Evolutionary conservation across 1,139 yeast species (phyloP), one percentile per base, ranked within the genome.

Genomic region (Candida tunisiensis): DNA sequence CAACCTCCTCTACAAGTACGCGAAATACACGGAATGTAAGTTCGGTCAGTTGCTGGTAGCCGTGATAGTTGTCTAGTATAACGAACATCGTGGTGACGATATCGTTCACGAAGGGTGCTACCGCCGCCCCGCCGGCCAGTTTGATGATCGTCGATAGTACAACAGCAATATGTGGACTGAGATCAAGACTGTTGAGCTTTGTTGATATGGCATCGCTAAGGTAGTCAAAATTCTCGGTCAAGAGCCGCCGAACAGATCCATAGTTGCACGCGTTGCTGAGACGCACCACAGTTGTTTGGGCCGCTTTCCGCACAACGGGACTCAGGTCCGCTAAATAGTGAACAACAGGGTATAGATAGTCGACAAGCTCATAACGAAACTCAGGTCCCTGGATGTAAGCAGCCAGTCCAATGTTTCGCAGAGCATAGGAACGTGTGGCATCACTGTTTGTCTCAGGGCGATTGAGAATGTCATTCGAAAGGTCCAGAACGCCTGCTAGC

Each of bases 31-130:
- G 53, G 37, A 85, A 79, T 33, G 82, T 73, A 1, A 83, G 83
- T 33, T 74, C 73, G 26, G 80, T 73, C 14, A 88, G 53, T 10
- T 60, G 56, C 1, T 70, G 55, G 46, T 88, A 85, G 0, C 91
- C 92, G 51, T 85, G 93, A 40, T 74, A 85, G 24, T 72, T 61
- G 47, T 88, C 96, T 27, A 88, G 58, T 19, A 83, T 53, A 8
- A 73, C 69, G 47, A 88, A 80, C 38, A 82, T 63, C 8, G 83
- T 70, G 20, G 70, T 65, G 6, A 85, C 55, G 1, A 85, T 58
- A 47, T 85, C 96, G 29, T 61, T 68, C 31, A 85, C 58, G 32
- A 69, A 80, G 24, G 69, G 68, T 6, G 83, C 55, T 16, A 82
- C 55, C 21, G 65, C 57, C 8, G 65, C 54, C n/a, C n/a, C n/a